Conservation (phyloP, 2,329 filamentous ascomycete species). For the Colletotrichum coccodes region DNA sequence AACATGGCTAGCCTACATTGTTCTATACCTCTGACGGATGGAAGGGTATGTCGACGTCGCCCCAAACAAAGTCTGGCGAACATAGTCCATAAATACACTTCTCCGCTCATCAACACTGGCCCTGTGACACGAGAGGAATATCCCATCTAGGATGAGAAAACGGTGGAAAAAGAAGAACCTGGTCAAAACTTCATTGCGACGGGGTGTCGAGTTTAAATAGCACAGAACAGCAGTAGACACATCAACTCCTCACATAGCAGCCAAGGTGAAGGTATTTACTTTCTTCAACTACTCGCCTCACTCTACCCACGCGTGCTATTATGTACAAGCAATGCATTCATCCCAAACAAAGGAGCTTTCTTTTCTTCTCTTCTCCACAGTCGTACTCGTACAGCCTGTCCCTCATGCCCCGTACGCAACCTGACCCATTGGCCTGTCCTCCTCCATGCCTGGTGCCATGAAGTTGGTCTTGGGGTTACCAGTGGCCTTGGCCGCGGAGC, state of each 20-base stretch:
- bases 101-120: not conserved
- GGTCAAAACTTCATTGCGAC: not conserved
- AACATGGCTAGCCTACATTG: no score
- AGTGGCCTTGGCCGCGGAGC: conserved; percentile 89
- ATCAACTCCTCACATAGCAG: not conserved
- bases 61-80: not conserved
- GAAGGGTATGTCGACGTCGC: not conserved
- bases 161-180: not conserved
- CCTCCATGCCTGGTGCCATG: conserved; percentile 77
- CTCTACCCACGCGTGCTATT: conserved; percentile 42
- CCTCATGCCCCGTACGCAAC: conserved; percentile 66
- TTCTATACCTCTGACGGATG: no score
- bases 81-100: not conserved
- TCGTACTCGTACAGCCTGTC: conserved; percentile 43
- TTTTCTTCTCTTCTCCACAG: conserved; percentile 47
- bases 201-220: not conserved
- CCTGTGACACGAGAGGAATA: not conserved
- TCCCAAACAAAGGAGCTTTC: conserved; percentile 44
- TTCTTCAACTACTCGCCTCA: conserved; percentile 29
- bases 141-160: no score
- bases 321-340: conserved; percentile 49
- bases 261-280: conserved; percentile 33
- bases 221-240: not conserved
- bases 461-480: conserved; percentile 83
- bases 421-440: conserved; percentile 70